Conservation (phyloP, 805 yeast genomes). For the Torulaspora indica region DNA sequence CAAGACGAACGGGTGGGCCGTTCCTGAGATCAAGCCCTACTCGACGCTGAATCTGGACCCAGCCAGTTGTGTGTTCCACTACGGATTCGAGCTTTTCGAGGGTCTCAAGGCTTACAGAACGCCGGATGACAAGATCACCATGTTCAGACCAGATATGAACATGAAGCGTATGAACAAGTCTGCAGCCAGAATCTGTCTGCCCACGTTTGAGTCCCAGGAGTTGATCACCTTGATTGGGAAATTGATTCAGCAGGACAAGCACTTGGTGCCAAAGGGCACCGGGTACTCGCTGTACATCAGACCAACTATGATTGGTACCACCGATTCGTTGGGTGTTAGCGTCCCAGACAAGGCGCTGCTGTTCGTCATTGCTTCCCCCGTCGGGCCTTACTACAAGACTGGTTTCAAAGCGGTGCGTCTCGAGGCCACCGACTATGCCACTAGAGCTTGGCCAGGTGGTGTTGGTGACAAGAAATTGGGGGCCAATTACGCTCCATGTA, state of each 20-base stretch:
- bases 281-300: slow-evolving; percentile 92
- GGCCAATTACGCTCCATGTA: slow-evolving; percentile 96
- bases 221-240: slow-evolving; percentile 70
- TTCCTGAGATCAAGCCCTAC: slow-evolving; percentile 86
- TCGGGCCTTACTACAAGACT: slow-evolving; percentile 91
- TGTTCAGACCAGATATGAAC: slow-evolving; percentile 89
- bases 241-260: slow-evolving; percentile 66
- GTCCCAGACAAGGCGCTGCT: slow-evolving; percentile 77
- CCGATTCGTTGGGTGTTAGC: slow-evolving; percentile 81
- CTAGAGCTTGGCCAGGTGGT: slow-evolving; percentile 99
- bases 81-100: slow-evolving; percentile 91
- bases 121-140: slow-evolving; percentile 58
- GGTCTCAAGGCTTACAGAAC: slow-evolving; percentile 89
- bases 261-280: slow-evolving; percentile 74
- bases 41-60: slow-evolving; percentile 77
- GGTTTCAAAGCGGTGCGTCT: slow-evolving; percentile 93
- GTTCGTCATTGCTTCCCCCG: slow-evolving; percentile 89
- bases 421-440: slow-evolving; percentile 93
- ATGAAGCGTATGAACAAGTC: slow-evolving; percentile 88
- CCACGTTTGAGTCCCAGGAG: slow-evolving; percentile 76
- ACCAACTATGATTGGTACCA: slow-evolving; percentile 93
- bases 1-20: slow-evolving; percentile 70
- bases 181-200: slow-evolving; percentile 84
- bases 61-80: slow-evolving; percentile 85
- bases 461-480: slow-evolving; percentile 95